A percentile compares a stretch with the other conserved stretches of the same genome.
Conservation (phyloP, 164 flowering plant species). For the Piper betle region DNA sequence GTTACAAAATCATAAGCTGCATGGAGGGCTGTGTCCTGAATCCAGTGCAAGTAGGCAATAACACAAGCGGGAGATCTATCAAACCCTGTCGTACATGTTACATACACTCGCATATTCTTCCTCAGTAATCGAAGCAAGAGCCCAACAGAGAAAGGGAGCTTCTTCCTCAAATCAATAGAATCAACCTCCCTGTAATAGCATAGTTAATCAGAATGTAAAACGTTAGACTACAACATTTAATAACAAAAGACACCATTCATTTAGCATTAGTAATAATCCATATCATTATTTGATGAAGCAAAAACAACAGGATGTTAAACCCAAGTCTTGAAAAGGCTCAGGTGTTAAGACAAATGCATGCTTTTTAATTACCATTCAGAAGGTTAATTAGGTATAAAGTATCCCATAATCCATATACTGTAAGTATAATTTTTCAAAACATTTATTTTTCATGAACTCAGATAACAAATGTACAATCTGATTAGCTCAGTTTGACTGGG, state of each 20-base stretch:
- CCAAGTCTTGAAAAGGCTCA: not conserved
- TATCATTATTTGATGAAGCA: too few relatives aligned
- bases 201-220: not conserved
- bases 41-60: slow-evolving; percentile 92
- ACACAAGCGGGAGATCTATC: slow-evolving; percentile 85
- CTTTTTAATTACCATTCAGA: not conserved
- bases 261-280: too few relatives aligned
- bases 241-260: not conserved
- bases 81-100: slow-evolving; percentile 89
- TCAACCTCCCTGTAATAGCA: slow-evolving; percentile 61
- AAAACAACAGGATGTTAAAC: not conserved
- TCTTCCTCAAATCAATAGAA: slow-evolving; percentile 85
- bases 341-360: too few relatives aligned
- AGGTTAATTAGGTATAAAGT: not conserved
- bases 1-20: slow-evolving; percentile 76
- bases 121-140: slow-evolving; percentile 73
- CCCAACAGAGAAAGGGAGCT: slow-evolving; percentile 85
- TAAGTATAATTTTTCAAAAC: not conserved
- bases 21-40: slow-evolving; percentile 84
- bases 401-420: not conserved
- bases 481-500: too few relatives aligned
- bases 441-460: too few relatives aligned
- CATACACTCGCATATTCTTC: slow-evolving; percentile 70
- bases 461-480: too few relatives aligned
- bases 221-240: not conserved